Evolutionary conservation across 2,329 filamentous ascomycete species (phyloP).

Genomic region (Botrytis sinoallii): DNA sequence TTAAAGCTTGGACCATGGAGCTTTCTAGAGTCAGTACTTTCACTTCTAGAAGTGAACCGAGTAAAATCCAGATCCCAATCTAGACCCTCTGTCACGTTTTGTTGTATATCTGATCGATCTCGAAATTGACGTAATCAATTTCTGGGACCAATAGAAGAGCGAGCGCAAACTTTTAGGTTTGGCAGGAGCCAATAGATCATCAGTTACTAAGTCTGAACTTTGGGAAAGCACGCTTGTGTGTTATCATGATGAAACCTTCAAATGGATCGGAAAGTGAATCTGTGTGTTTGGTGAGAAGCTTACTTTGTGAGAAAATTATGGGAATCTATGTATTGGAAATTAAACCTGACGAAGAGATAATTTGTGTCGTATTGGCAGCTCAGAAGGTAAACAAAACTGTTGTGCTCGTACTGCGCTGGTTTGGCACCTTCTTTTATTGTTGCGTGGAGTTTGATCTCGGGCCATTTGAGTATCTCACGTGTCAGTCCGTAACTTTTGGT

Average conservation of each 20-base stretch:
- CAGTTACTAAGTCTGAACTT: not conserved
- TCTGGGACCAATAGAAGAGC: not conserved
- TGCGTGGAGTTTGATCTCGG: not conserved
- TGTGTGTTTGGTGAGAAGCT: rapidly evolving
- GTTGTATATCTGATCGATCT: not conserved
- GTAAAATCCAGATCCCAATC: not conserved
- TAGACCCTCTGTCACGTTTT: not conserved
- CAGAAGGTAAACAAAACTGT: rapidly evolving
- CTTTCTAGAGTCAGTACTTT: not conserved
- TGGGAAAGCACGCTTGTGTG: not conserved
- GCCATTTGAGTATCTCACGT: not conserved
- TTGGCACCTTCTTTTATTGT: not conserved
- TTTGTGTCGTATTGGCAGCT: too few species aligned
- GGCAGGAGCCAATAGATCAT: not conserved
- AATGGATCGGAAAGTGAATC: not conserved
- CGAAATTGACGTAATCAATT: not conserved
- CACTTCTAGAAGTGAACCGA: not conserved
- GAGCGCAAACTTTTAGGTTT: not conserved
- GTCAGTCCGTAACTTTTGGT: not conserved
- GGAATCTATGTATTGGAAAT: not conserved
- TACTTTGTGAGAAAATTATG: not conserved
- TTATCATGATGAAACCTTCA: not conserved
- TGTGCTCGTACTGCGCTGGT: rapidly evolving
- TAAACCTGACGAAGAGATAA: not conserved
- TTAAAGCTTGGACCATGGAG: not conserved